Conservation (phyloP, 805 yeast species). For the Wickerhamiella kurtzmanii region DNA sequence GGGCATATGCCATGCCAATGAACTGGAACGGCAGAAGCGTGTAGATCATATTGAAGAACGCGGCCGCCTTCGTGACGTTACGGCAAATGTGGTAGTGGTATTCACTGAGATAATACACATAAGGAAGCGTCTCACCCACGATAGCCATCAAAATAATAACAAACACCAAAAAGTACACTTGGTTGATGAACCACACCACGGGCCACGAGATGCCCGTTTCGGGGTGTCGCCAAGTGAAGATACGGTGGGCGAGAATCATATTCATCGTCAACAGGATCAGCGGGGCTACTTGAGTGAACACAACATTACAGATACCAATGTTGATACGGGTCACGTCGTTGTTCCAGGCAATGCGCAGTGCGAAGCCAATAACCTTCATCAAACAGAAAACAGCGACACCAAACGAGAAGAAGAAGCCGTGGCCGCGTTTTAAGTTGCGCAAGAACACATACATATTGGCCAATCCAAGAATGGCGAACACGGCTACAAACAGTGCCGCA, state of each 20-base stretch:
- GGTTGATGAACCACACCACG: slow-evolving; percentile 40
- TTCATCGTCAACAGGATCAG: slow-evolving; percentile 47
- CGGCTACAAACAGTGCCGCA: slow-evolving; percentile 40
- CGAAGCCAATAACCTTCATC: slow-evolving; percentile 45
- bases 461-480: slow-evolving; percentile 36
- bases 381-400: slow-evolving; percentile 42
- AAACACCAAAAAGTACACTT: slow-evolving; percentile 39
- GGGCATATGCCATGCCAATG: slow-evolving; percentile 37
- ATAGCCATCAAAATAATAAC: slow-evolving; percentile 57
- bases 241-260: slow-evolving; percentile 54
- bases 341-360: slow-evolving; percentile 47
- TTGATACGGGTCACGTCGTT: slow-evolving; percentile 33
- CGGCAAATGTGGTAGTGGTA: slow-evolving; percentile 37
- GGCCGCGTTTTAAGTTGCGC: slow-evolving; percentile 41
- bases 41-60: slow-evolving; percentile 36
- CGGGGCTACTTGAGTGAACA: slow-evolving; percentile 43
- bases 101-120: slow-evolving; percentile 39
- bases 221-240: slow-evolving; percentile 69
- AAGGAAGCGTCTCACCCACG: slow-evolving; percentile 48
- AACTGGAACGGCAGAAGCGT: slow-evolving; percentile 40
- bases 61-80: slow-evolving; percentile 40
- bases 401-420: slow-evolving; percentile 42
- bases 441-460: slow-evolving; percentile 36
- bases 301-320: slow-evolving; percentile 43
- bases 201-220: slow-evolving; percentile 42